phyloP scores from a whole-genome alignment of 805 yeast genomes.

The Kodamaea kaohsiungensis region DNA sequence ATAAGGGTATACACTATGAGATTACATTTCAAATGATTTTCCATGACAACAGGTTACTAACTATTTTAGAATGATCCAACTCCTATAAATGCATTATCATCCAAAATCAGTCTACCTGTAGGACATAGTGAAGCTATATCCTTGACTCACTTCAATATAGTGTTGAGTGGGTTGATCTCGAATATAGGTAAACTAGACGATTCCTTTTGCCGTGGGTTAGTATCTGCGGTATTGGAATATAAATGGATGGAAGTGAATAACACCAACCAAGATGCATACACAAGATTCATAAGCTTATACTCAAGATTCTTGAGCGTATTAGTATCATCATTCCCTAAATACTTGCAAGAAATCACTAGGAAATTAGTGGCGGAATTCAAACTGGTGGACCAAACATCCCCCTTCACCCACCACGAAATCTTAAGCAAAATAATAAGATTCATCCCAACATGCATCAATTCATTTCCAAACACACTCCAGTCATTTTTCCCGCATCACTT shows the following conservation, averaged over 20 bases:
- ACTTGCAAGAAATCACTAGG: conserved; percentile 82
- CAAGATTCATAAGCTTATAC: conserved; percentile 51
- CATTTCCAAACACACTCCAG: conserved; percentile 59
- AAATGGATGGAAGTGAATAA: conserved; percentile 54
- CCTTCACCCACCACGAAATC: conserved; percentile 55
- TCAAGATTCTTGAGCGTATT: conserved; percentile 74
- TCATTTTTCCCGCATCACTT: conserved; percentile 76
- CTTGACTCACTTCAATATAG: conserved; percentile 49
- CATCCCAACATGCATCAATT: conserved; percentile 78
- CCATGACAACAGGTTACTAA: conserved; percentile 11
- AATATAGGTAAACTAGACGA: conserved; percentile 71
- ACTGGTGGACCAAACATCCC: conserved; percentile 15
- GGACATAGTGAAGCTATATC: conserved; percentile 56
- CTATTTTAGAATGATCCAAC: conserved; percentile 41
- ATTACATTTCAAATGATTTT: neutral
- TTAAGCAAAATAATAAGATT: conserved; percentile 63
- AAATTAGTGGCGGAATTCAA: conserved; percentile 65
- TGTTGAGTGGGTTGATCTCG: conserved; percentile 58
- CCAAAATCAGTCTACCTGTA: conserved; percentile 56
- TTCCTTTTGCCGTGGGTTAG: conserved; percentile 49
- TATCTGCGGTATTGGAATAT: conserved; percentile 62
- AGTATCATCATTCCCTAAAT: conserved; percentile 83
- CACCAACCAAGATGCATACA: conserved; percentile 15
- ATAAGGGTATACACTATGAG: conserved; percentile 6
- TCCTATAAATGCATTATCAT: conserved; percentile 59